Percentiles rank a stretch among this genome's conserved stretches.
These are phyloP conservation scores for Cicer yamashitae DNA, from an alignment of 306 rosid species.

Conservation along the genomic window DNA sequence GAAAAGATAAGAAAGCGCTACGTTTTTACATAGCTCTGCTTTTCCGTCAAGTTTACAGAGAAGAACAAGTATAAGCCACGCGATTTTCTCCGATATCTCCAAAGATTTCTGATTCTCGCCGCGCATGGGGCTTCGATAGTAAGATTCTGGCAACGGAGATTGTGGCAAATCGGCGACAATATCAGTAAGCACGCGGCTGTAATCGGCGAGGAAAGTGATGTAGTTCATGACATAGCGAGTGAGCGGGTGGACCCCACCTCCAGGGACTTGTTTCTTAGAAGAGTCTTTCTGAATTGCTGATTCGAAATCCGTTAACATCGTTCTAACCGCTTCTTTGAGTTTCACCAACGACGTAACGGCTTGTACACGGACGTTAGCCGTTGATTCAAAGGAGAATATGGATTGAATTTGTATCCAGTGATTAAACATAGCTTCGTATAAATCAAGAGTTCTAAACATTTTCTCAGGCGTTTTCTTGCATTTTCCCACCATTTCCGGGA, in stretches of 20 bases:
- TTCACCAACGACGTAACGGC: constrained; percentile 53
- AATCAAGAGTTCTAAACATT: constrained; percentile 65
- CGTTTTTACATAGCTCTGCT: constrained; percentile 68
- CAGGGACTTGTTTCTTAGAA: constrained; percentile 55
- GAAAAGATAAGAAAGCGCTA: constrained; percentile 75
- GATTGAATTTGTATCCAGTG: constrained; percentile 66
- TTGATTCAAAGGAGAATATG: constrained; percentile 72
- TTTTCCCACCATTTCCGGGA: constrained; percentile 80
- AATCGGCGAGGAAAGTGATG: constrained; percentile 65
- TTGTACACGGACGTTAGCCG: constrained; percentile 52
- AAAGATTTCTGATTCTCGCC: constrained; percentile 44
- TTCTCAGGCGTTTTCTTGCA: constrained; percentile 81
- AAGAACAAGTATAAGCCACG: constrained; percentile 75
- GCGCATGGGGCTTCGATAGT: constrained; percentile 48
- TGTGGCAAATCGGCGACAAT: constrained; percentile 69
- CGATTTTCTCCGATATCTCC: constrained; percentile 54
- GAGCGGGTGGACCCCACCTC: constrained; percentile 80
- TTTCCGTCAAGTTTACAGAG: constrained; percentile 81
- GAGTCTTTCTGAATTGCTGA: constrained; percentile 70
- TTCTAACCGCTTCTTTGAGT: constrained; percentile 55
- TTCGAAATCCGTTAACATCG: constrained; percentile 71
- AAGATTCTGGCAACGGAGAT: constrained; percentile 71
- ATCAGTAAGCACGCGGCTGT: constrained; percentile 56
- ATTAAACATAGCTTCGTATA: constrained; percentile 70
- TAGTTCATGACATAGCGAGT: constrained; percentile 90